Conservation (phyloP, 345 rosid genomes). For the Lepidium aucheri region DNA sequence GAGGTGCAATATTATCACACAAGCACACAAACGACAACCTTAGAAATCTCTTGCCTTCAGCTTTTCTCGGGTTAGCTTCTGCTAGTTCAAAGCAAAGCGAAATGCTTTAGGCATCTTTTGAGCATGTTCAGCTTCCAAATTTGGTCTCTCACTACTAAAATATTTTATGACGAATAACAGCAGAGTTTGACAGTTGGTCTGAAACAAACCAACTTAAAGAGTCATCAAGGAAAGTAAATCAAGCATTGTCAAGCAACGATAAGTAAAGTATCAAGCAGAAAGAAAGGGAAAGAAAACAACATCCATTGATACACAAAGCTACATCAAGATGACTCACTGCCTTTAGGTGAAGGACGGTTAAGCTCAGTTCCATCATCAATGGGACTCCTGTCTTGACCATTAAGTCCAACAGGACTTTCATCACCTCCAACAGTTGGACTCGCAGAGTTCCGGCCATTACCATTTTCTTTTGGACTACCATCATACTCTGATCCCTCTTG, state of each 20-base stretch:
- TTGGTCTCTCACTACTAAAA: neutral
- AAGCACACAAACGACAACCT: neutral
- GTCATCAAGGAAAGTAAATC: neutral
- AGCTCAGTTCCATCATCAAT: slow-evolving; percentile 28
- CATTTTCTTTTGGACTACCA: slow-evolving; percentile 41
- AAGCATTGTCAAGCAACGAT: neutral
- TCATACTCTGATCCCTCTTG: slow-evolving; percentile 43
- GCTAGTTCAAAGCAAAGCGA: too few relatives aligned
- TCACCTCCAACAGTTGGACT: slow-evolving; percentile 24
- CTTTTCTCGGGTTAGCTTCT: too few relatives aligned
- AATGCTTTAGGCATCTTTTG: too few relatives aligned
- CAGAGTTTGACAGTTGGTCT: neutral
- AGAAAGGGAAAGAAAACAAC: slow-evolving; percentile 2
- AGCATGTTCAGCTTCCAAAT: too few relatives aligned
- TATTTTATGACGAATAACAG: neutral
- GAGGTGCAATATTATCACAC: neutral
- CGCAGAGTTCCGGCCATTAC: slow-evolving; percentile 37
- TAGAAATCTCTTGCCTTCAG: too few relatives aligned
- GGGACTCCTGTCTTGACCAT: slow-evolving; percentile 36
- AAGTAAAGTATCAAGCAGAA: neutral
- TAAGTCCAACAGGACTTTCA: slow-evolving; percentile 32
- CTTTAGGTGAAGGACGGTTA: slow-evolving; percentile 22
- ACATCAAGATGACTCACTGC: slow-evolving; percentile 34
- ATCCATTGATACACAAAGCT: neutral
- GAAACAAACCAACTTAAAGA: neutral